Evolutionary conservation across 768 basidiomycete species (phyloP).

Genomic region (Tylopilus subfusipes): DNA sequence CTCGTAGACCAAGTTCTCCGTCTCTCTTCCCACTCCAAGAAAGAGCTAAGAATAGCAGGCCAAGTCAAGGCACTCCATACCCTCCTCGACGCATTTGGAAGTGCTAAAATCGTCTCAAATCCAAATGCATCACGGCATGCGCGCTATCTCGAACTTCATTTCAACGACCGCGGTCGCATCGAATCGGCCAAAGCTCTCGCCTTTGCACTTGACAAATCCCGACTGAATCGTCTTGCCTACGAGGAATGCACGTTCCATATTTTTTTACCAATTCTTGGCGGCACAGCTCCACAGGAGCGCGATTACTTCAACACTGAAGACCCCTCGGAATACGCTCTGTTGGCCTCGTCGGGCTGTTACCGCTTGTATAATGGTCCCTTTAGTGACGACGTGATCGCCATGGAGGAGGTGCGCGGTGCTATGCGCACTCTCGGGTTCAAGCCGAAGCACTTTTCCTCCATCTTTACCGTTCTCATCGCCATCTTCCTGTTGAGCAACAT

Average conservation of each 20-base stretch:
- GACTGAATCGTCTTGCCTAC: conserved; percentile 64
- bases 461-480: conserved; percentile 76
- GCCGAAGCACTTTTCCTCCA: conserved; percentile 73
- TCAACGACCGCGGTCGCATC: conserved; percentile 75
- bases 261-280: conserved; percentile 91
- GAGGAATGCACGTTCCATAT: conserved; percentile 89
- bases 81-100: conserved; percentile 86
- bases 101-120: conserved; percentile 82
- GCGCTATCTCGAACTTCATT: conserved; percentile 82
- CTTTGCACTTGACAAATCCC: conserved; percentile 87
- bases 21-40: conserved; percentile 78
- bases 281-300: conserved; percentile 76
- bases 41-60: conserved; percentile 63
- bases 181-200: conserved; percentile 73
- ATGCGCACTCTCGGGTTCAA: conserved; percentile 89
- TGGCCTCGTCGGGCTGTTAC: conserved; percentile 86
- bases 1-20: conserved; percentile 77
- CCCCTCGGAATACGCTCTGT: conserved; percentile 76
- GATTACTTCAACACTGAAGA: conserved; percentile 77
- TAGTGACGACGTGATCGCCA: conserved; percentile 80
- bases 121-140: conserved; percentile 84
- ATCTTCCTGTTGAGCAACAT: conserved; percentile 83
- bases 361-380: conserved; percentile 84
- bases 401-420: conserved; percentile 77
- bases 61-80: conserved; percentile 75